Conservation (phyloP, 169 alveolate genomes). For the Babesia bovis region DNA sequence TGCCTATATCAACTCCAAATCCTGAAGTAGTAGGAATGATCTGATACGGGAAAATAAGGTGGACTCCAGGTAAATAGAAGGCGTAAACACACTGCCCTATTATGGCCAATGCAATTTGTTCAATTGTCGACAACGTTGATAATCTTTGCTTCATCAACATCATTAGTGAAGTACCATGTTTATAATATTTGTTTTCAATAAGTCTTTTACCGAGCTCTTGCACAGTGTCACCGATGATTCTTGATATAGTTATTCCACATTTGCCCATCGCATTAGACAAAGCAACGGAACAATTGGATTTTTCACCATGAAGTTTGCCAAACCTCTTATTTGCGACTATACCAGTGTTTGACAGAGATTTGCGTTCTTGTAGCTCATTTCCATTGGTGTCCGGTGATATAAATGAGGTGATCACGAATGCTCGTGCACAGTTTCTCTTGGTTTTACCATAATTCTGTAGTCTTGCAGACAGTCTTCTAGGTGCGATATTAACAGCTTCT, state of each 20-base stretch:
- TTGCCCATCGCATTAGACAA: background rate
- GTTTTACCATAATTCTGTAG: background rate
- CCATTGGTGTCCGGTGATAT: background rate
- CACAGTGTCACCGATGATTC: background rate
- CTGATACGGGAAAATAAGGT: conserved; percentile 49
- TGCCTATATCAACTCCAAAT: conserved; percentile 32
- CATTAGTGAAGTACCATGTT: background rate
- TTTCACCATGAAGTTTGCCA: background rate
- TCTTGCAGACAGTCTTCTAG: background rate
- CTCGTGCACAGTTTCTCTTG: background rate
- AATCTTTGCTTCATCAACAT: background rate
- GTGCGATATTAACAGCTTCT: background rate
- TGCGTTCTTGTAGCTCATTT: background rate
- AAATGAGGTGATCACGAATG: conserved; percentile 1
- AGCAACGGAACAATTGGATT: background rate
- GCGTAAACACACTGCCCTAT: conserved; percentile 18
- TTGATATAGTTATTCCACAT: background rate
- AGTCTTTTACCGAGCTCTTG: background rate
- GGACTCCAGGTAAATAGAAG: conserved; percentile 13
- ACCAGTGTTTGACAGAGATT: background rate
- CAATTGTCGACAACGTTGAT: conserved; percentile 12
- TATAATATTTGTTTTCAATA: background rate
- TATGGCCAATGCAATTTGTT: conserved; percentile 26
- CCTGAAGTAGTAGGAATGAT: conserved; percentile 46
- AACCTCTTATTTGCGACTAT: background rate